Evolutionary conservation across 2,329 filamentous ascomycete genomes (phyloP), one percentile per base, ranked within the genome.

Genomic region (Macrophomina phaseolina): DNA sequence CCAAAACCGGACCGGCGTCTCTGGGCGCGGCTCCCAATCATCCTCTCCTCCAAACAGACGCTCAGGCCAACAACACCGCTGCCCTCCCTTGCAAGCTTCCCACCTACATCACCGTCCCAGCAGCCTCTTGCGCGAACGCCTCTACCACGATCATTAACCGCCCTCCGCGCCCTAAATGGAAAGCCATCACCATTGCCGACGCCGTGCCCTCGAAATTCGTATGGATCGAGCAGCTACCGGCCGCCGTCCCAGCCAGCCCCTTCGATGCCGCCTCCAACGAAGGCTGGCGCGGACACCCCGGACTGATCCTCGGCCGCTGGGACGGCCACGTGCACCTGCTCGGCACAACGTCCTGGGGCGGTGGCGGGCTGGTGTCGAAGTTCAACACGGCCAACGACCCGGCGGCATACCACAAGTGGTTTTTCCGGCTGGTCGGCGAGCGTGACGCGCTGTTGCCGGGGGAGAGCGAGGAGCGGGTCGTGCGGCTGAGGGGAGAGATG

Each of bases 271-370:
- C 36, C 52, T 16, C 16, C 30, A 38, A 56, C 53, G 34, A 56
- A 14, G 53, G 53, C 53, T 56, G 53, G 53, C 53, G 53, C 5
- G 53, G 53, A 2, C 53, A 56, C 34, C 46, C 46, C n/a, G 46
- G n/a, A n/a, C 46, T 49, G n/a, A 49, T 49, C 46, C 46, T 49
- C 18, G 48, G 48, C 5, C 1, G 11, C 18, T 28, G 48, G 18
- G 18, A 28, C 5, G 23, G 18, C 5, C 4, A 51, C 18, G 48
- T 51, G 6, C 18, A 28, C 18, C 4, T 49, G n/a, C 46, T 49
- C 46, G n/a, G n/a, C 46, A 49, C 46, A 1, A 49, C 46, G 2
- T 49, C 46, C 5, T 49, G 46, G 46, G 23, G 23, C 18, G 23
- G 23, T 9, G 9, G 5, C 12, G 48, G 23, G 18, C 8, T 30